Conservation (phyloP, 805 yeast genomes). For the Suhomyces pyralidae region DNA sequence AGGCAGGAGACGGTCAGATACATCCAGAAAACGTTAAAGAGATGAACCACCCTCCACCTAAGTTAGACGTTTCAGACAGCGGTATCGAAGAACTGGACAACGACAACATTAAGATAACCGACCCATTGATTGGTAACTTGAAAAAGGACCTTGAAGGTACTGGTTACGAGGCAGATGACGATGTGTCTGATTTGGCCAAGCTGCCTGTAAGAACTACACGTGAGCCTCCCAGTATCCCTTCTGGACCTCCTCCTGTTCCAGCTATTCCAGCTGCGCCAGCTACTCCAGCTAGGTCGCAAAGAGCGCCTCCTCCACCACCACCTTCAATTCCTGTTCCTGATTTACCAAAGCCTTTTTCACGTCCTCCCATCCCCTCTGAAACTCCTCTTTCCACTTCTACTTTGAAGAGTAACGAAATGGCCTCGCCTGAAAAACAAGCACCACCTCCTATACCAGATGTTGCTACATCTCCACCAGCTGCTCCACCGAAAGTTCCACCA, state of each 20-base stretch:
- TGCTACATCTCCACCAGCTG: neutral
- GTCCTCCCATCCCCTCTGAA: conserved; percentile 7
- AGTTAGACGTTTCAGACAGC: conserved; percentile 11
- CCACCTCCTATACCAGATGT: conserved; percentile 8
- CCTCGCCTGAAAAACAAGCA: conserved; percentile 6
- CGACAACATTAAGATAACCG: conserved; percentile 12
- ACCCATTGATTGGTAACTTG: conserved; percentile 5
- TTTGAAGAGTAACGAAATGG: conserved; percentile 3
- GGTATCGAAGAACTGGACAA: conserved; percentile 9
- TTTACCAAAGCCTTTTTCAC: neutral
- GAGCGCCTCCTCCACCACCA: conserved; percentile 8
- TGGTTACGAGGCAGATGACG: conserved; percentile 73
- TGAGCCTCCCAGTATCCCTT: conserved; percentile 9
- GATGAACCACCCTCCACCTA: conserved; percentile 3
- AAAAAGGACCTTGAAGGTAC: conserved; percentile 34
- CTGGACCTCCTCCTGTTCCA: conserved; percentile 11
- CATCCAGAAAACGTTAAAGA: conserved; percentile 8
- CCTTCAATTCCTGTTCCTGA: conserved; percentile 8
- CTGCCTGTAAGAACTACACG: neutral
- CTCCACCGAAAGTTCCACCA: conserved; percentile 7
- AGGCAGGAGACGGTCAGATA: conserved; percentile 9
- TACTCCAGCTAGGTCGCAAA: conserved; percentile 6
- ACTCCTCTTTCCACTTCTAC: conserved; percentile 5
- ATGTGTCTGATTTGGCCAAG: conserved; percentile 28
- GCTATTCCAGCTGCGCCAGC: conserved; percentile 8